Conservation (phyloP, 139 green algal genomes). For the Zygnema cylindricum region DNA sequence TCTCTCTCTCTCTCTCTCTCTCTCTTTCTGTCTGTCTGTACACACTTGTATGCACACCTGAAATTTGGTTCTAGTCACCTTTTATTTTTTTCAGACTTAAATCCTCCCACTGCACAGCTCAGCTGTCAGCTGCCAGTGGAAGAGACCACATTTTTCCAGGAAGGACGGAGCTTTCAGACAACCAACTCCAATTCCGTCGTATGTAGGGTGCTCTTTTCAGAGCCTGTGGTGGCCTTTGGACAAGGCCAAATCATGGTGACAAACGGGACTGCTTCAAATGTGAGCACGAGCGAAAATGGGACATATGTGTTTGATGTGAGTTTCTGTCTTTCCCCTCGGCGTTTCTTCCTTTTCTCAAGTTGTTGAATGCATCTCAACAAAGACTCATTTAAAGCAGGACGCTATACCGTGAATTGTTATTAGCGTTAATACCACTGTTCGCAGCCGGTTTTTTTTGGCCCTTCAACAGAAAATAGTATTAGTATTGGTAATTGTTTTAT, state of each 20-base stretch:
- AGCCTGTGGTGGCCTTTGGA: neutral
- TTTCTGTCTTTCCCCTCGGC: neutral
- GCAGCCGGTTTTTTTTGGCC: too few relatives aligned
- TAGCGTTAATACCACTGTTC: too few relatives aligned
- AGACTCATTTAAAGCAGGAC: too few relatives aligned
- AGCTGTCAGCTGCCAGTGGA: neutral
- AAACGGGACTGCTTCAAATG: neutral
- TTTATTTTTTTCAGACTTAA: neutral
- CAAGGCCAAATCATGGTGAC: neutral
- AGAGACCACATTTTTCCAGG: slow-evolving; percentile 8
- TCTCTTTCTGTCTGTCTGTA: too few relatives aligned
- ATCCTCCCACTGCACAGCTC: neutral
- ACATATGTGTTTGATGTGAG: slow-evolving; percentile 29
- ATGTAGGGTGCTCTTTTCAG: slow-evolving; percentile 15
- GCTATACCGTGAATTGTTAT: too few relatives aligned
- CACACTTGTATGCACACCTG: too few relatives aligned
- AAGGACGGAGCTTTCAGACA: neutral
- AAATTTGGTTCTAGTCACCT: too few relatives aligned
- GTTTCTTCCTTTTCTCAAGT: neutral
- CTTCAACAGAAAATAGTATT: too few relatives aligned
- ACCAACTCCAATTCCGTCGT: neutral
- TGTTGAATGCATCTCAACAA: neutral
- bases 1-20: too few relatives aligned
- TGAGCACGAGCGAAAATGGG: neutral
- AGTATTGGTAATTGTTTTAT: too few relatives aligned